These are phyloP conservation scores for Phanerochaete sordida DNA, from an alignment of 768 basidiomycete species.

Conservation along the genomic window DNA sequence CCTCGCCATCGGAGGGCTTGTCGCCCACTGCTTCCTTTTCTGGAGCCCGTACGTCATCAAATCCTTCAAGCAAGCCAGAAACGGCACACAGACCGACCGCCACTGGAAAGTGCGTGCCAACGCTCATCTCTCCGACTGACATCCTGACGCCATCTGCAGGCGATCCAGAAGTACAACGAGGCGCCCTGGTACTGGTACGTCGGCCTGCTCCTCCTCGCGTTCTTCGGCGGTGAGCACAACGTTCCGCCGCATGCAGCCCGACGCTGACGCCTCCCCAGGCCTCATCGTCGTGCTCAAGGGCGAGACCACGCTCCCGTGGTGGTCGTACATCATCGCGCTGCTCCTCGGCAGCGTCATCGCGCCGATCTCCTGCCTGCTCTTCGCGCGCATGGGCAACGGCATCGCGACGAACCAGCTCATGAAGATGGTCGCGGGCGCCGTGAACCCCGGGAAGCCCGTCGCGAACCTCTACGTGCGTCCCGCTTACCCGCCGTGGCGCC, in stretches of 20 bases:
- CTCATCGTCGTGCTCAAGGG: constrained; percentile 55
- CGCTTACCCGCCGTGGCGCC: background rate
- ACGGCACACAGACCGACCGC: constrained; percentile 48
- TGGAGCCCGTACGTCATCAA: constrained; percentile 50
- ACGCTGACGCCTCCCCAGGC: constrained; percentile 29
- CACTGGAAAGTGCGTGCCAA: constrained; percentile 43
- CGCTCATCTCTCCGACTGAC: background rate
- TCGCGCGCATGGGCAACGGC: constrained; percentile 56
- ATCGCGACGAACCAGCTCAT: constrained; percentile 58
- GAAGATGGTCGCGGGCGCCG: constrained; percentile 61
- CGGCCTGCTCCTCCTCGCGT: constrained; percentile 43
- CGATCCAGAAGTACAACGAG: constrained; percentile 58
- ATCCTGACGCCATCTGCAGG: background rate
- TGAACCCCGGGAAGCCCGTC: constrained; percentile 61
- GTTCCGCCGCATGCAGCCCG: background rate
- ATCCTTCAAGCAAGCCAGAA: constrained; percentile 46
- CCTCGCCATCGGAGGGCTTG: constrained; percentile 56
- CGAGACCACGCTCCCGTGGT: constrained; percentile 59
- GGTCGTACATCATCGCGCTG: constrained; percentile 60
- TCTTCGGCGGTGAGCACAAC: constrained; percentile 46
- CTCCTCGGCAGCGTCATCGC: constrained; percentile 40
- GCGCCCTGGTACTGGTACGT: constrained; percentile 62
- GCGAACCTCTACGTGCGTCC: constrained; percentile 61
- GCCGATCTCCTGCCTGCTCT: constrained; percentile 56
- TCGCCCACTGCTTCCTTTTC: constrained; percentile 54